Base-by-base conservation (phyloP, 148 eudicot species). In the Rhododendron mucronatum region DNA sequence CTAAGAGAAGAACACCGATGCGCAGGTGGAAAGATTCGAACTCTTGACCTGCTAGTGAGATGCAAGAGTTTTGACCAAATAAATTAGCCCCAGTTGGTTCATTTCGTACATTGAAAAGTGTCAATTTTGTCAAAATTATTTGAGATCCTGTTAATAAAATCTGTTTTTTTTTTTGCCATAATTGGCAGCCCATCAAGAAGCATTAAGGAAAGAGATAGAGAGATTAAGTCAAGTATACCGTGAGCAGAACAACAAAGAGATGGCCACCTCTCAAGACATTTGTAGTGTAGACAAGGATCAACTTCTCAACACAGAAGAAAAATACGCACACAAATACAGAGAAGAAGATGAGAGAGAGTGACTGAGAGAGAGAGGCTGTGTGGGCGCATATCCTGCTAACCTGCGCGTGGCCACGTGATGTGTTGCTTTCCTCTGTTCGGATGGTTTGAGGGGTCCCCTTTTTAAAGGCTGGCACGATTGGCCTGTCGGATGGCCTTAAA, bases 191-290 rank as follows among this genome's bases (percentile, higher is more conserved):
- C 98, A 96, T 86, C 96, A 95, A 93, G 98, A 95, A 85, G 98
- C 99, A 86, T 85, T 96, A 87, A 94, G 91, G 94, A 93, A 91
- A 82, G 99, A 96, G 87, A 95, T 95, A 78, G 99, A 95, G 91
- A 92, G 99, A 48, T 84, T 96, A 81, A 91, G 96, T 63, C 92
- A 92, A 90, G 88, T 96, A 81, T 93, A 93, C 87, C 94, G 89
- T 20, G 94, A 93, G 21, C 97, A 95, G 47, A 93, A 79, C 65
- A 48, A 88, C 33, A 90, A 92, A 90, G 92, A 92, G 84, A 87
- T 88, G 87, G 84, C 81, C 81, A 78, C 81, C 13, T 87, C 86
- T 55, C 87, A 89, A 37, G 88, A 87, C 88, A 86, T 78, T 85
- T 86, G 86, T 26, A 84, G 92, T 85, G 71, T 86, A 53, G 97